These are phyloP conservation scores for Syncephalis plumigaleata DNA, from an alignment of 371 early-diverging fungal genomes.

Conservation along the genomic window DNA sequence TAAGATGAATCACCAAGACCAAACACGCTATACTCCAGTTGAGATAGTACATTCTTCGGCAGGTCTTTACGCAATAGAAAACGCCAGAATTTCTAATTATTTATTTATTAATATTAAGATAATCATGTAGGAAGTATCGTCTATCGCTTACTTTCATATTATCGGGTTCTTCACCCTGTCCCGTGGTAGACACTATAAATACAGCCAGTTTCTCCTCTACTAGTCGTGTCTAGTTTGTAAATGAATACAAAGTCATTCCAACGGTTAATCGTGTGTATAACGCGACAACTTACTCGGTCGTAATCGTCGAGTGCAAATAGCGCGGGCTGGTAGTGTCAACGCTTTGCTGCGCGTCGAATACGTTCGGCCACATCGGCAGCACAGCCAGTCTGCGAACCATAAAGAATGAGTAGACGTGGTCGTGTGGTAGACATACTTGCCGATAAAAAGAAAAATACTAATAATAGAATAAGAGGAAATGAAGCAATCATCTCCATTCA, in stretches of 20 bases:
- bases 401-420: slow-evolving; percentile 44
- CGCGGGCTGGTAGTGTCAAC: slow-evolving; percentile 43
- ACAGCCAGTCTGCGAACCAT: slow-evolving; percentile 72
- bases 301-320: slow-evolving; percentile 64
- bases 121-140: neutral
- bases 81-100: slow-evolving; percentile 57
- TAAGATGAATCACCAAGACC: slow-evolving; percentile 95
- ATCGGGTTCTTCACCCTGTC: slow-evolving; percentile 83
- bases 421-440: neutral
- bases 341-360: slow-evolving; percentile 50
- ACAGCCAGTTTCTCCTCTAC: slow-evolving; percentile 45
- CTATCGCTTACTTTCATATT: slow-evolving; percentile 60
- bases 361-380: slow-evolving; percentile 68
- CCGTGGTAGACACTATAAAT: slow-evolving; percentile 89
- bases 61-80: slow-evolving; percentile 66
- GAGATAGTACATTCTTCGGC: slow-evolving; percentile 40
- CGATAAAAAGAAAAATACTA: no score
- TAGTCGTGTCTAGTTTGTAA: slow-evolving; percentile 37
- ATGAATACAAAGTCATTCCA: neutral
- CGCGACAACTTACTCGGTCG: slow-evolving; percentile 25
- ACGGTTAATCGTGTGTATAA: neutral
- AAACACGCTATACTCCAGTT: slow-evolving; percentile 65
- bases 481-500: no score
- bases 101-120: no score
- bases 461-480: no score